Evolutionary conservation across 805 yeast genomes (phyloP).

Genomic region (Kuraishia capsulata): DNA sequence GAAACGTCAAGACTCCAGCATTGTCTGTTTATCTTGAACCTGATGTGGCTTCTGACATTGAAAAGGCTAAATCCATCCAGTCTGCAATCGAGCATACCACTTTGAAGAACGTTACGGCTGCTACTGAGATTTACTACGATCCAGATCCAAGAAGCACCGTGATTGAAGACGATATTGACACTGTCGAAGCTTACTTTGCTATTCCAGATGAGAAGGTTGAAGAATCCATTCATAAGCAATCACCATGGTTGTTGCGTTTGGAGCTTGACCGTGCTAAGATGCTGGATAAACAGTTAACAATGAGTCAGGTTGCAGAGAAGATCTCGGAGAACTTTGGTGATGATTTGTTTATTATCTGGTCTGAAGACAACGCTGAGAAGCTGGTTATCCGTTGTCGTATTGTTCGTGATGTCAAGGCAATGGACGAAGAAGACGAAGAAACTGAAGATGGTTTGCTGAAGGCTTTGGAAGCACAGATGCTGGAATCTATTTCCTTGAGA

Average conservation of each 20-base stretch:
- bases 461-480: constrained; percentile 92
- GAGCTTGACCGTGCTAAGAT: constrained; percentile 98
- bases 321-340: constrained; percentile 89
- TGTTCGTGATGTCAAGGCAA: constrained; percentile 87
- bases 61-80: constrained; percentile 88
- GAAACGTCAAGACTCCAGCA: constrained; percentile 99
- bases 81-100: constrained; percentile 97
- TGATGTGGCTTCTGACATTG: constrained; percentile 79
- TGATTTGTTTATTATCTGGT: constrained; percentile 96
- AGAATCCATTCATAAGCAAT: constrained; percentile 86
- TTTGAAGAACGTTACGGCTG: constrained; percentile 88
- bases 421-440: constrained; percentile 90
- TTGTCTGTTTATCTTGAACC: constrained; percentile 85
- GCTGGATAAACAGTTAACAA: constrained; percentile 95
- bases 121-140: constrained; percentile 94
- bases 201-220: constrained; percentile 97
- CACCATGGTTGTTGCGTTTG: constrained; percentile 95
- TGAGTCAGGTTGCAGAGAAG: constrained; percentile 97
- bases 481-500: constrained; percentile 87
- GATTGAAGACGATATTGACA: constrained; percentile 92
- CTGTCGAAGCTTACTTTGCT: constrained; percentile 94
- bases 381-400: constrained; percentile 97
- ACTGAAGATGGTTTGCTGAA: constrained; percentile 96
- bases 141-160: constrained; percentile 98
- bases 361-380: constrained; percentile 97